phyloP scores from a whole-genome alignment of 2,329 filamentous ascomycete species.

The Dothideomycetes sp. region DNA sequence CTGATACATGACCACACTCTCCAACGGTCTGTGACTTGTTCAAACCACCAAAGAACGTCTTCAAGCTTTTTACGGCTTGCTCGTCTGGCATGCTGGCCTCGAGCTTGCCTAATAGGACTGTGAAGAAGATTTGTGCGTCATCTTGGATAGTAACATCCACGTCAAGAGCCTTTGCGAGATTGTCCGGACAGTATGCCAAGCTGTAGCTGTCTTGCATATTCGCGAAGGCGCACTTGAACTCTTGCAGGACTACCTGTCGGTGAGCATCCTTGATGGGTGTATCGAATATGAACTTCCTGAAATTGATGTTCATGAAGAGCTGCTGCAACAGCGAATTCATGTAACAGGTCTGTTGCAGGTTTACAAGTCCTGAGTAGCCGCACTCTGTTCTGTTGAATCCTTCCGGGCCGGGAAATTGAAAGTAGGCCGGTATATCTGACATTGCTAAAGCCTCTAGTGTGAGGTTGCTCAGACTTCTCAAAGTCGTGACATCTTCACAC shows the following conservation, averaged over 20 bases:
- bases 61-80: slow-evolving; percentile 61
- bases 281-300: slow-evolving; percentile 70
- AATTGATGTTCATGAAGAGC: slow-evolving; percentile 87
- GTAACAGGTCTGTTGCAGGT: slow-evolving; percentile 94
- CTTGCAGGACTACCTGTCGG: slow-evolving; percentile 55
- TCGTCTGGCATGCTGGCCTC: slow-evolving; percentile 64
- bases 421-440: neutral
- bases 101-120: slow-evolving; percentile 81
- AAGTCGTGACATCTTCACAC: slow-evolving; percentile 17
- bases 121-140: slow-evolving; percentile 98
- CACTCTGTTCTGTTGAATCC: slow-evolving; percentile 58
- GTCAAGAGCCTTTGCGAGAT: slow-evolving; percentile 62
- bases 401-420: neutral
- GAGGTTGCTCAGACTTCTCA: slow-evolving; percentile 9
- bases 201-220: slow-evolving; percentile 74
- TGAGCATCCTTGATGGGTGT: slow-evolving; percentile 41
- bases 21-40: slow-evolving; percentile 91
- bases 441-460: slow-evolving; percentile 8
- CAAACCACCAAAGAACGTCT: slow-evolving; percentile 81
- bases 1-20: slow-evolving; percentile 88
- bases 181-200: slow-evolving; percentile 61
- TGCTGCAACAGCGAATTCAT: slow-evolving; percentile 91
- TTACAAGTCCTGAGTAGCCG: slow-evolving; percentile 81
- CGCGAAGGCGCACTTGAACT: slow-evolving; percentile 73
- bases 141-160: slow-evolving; percentile 89